Conservation (phyloP, 2,329 filamentous ascomycete species). For the Emergomyces pasteurianus region DNA sequence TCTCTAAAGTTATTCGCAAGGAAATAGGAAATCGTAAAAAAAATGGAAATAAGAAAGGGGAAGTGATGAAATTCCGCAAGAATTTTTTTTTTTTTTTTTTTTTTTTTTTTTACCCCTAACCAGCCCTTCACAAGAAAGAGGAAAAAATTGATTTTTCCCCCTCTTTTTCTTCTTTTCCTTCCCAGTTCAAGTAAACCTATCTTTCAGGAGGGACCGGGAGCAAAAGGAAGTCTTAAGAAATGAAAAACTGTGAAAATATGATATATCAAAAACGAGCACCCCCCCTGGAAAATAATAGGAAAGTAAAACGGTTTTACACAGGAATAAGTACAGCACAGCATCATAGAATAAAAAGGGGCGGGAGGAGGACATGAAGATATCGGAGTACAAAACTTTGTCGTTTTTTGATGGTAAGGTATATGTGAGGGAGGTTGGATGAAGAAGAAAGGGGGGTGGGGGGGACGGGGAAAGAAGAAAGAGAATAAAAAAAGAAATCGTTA, state of each 20-base stretch:
- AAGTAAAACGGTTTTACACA: background rate
- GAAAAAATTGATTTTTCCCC: background rate
- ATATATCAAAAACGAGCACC: background rate
- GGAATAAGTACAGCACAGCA: background rate
- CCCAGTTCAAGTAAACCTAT: background rate
- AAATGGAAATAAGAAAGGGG: background rate
- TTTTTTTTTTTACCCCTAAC: background rate
- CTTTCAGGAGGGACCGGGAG: background rate
- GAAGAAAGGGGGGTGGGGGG: too few species aligned
- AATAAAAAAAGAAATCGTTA: background rate
- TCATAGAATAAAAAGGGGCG: background rate
- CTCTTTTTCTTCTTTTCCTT: background rate
- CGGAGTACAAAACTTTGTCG: too few species aligned
- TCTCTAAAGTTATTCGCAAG: background rate
- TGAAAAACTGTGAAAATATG: background rate
- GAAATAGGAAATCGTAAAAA: too few species aligned
- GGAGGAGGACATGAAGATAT: background rate
- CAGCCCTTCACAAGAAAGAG: background rate
- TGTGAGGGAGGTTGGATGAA: too few species aligned
- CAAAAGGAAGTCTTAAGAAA: background rate
- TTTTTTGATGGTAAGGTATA: too few species aligned
- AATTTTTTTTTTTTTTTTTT: background rate
- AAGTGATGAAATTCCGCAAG: background rate
- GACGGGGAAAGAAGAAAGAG: background rate
- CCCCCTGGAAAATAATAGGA: background rate